Percentiles rank a stretch among this genome's conserved stretches.
Evolutionary conservation across 2,329 filamentous ascomycete species (phyloP).

Genomic region (Orbilia brochopaga): DNA sequence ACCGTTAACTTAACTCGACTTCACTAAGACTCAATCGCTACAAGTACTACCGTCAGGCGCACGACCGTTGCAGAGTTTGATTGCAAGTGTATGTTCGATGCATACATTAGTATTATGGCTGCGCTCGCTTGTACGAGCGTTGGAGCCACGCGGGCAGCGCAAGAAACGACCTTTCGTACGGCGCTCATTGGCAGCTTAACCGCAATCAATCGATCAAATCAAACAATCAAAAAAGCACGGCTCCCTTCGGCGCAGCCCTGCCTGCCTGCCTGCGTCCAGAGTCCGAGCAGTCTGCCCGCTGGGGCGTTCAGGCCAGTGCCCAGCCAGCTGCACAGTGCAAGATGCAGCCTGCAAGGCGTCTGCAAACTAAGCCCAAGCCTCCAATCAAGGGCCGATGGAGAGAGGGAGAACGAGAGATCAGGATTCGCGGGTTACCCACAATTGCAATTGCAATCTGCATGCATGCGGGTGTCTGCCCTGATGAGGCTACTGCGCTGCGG

Average conservation of each 20-base stretch:
- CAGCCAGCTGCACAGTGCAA: background rate
- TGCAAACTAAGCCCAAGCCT: background rate
- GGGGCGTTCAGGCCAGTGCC: background rate
- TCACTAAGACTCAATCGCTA: too few relatives aligned
- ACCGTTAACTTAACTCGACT: background rate
- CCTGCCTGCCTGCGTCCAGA: too few relatives aligned
- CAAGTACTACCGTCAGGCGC: background rate
- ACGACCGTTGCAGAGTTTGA: background rate
- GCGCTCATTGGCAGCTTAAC: constrained; percentile 7
- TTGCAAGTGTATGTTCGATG: background rate
- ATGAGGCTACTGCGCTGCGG: background rate
- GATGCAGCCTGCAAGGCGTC: constrained; percentile 1
- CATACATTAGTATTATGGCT: too few relatives aligned
- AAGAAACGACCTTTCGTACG: constrained; percentile 1
- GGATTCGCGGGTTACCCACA: background rate
- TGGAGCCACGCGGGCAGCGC: background rate
- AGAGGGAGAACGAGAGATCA: background rate
- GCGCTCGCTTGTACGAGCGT: constrained; percentile 6
- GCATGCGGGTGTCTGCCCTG: background rate
- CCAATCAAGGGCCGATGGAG: constrained; percentile 1
- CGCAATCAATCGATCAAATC: constrained; percentile 10
- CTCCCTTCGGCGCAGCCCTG: background rate
- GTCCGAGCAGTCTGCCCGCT: too few relatives aligned
- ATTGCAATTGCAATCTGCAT: background rate
- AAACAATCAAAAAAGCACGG: background rate